Evolutionary conservation across 2,329 filamentous ascomycete genomes (phyloP), one percentile per base, ranked within the genome.

Genomic region (Cercospora berteroae): DNA sequence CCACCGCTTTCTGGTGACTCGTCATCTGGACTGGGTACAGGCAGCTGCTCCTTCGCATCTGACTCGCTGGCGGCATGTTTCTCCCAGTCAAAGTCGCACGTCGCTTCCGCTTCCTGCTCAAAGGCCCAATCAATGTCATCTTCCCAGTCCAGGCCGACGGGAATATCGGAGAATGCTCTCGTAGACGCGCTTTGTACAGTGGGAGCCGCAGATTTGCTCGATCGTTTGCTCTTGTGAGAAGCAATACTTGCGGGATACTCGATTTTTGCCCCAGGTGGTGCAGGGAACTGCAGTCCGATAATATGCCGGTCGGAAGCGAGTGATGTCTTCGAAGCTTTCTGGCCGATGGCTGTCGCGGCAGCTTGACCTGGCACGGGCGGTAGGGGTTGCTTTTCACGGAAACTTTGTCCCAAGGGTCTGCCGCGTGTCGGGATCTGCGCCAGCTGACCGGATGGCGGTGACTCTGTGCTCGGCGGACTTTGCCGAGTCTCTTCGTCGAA

Each of bases 101-200:
- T 84, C 1, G 86, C 86, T 75, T 88, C 87, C 5, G 86, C 83
- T 27, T 84, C 85, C 73, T 87, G 83, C 68, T 88, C 84, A 71
- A 88, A 88, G 72, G 85, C 87, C 72, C 85, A 88, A 70, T 88
- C 86, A 65, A 89, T 85, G 67, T 87, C 86, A 44, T 87, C 86
- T 72, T 89, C 86, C 87, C 87, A 89, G 1, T 83, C 84, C 13
- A 77, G 77, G 59, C 83, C 81, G 29, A 79, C 67, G 4, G 72
- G 75, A 39, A 69, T 64, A 33, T 70, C 73, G 27, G 69, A 68
- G 60, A 62, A 66, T 5, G 67, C 64, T 33, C 60, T 60, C 16
- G 60, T 63, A 6, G 67, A 66, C 4, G 69, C 69, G 31, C 63
- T 67, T 27, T 57, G 61, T 31, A 42, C 48, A 12, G 61, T 63